Evolutionary conservation across 2,329 filamentous ascomycete species (phyloP).

Genomic region (Hypoxylon sp.): DNA sequence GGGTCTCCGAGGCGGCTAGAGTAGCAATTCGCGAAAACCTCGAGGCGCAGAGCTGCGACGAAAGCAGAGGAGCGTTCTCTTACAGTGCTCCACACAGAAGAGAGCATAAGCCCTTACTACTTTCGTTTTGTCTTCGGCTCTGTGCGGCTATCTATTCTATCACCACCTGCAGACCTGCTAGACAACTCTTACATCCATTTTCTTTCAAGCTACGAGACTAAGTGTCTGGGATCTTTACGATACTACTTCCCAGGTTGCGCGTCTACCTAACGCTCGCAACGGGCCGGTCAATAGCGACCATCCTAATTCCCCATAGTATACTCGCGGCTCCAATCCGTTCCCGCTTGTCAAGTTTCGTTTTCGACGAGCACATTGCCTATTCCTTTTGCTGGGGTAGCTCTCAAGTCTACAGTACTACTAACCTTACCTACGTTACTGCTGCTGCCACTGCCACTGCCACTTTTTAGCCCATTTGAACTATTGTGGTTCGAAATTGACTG

Average conservation of each 20-base stretch:
- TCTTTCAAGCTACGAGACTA: constrained; percentile 30
- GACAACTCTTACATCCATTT: constrained; percentile 30
- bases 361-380: constrained; percentile 25
- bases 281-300: constrained; percentile 45
- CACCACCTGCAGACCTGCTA: constrained; percentile 28
- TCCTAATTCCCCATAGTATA: constrained; percentile 45
- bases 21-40: constrained; percentile 46
- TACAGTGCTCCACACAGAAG: constrained; percentile 40
- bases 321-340: constrained; percentile 41
- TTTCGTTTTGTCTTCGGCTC: constrained; percentile 35
- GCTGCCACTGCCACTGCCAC: constrained; percentile 27
- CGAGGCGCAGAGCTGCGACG: constrained; percentile 41
- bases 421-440: constrained; percentile 20
- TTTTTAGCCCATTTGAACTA: constrained; percentile 43
- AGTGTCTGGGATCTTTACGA: constrained; percentile 24
- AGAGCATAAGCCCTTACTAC: constrained; percentile 40
- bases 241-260: constrained; percentile 35
- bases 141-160: constrained; percentile 31
- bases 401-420: constrained; percentile 25
- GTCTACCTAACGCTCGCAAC: constrained; percentile 42
- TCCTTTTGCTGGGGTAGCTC: constrained; percentile 26
- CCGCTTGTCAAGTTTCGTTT: constrained; percentile 38
- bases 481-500: constrained; percentile 49
- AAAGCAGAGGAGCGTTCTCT: constrained; percentile 28
- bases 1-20: constrained; percentile 44